phyloP scores from a whole-genome alignment of 768 basidiomycete genomes.

The Leccinum obscurum region DNA sequence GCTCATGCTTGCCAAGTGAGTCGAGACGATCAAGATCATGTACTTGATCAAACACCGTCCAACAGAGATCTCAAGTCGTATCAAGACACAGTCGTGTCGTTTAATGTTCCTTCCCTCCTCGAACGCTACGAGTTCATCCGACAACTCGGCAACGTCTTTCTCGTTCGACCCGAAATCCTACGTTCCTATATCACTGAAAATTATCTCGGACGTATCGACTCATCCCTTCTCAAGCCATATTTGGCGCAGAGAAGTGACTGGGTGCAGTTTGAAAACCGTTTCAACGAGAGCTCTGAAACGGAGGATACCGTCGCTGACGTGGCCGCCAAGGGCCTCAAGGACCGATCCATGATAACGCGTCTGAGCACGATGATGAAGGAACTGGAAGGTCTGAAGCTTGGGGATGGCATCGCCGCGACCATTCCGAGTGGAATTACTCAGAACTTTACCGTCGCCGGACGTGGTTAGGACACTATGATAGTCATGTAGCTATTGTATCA shows the following conservation, averaged over 20 bases:
- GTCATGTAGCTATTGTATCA: background rate
- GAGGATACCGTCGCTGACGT: conserved; percentile 43
- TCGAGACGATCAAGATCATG: conserved; percentile 13
- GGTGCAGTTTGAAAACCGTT: conserved; percentile 79
- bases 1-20: conserved; percentile 95
- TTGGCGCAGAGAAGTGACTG: conserved; percentile 90
- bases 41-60: background rate
- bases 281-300: conserved; percentile 57
- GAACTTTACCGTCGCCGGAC: conserved; percentile 47
- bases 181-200: conserved; percentile 94
- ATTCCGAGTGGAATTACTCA: conserved; percentile 59
- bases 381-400: conserved; percentile 62
- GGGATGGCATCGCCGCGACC: conserved; percentile 57
- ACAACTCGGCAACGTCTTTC: conserved; percentile 95
- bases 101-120: conserved; percentile 77
- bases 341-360: conserved; percentile 62
- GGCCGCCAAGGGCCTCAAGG: conserved; percentile 49
- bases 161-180: conserved; percentile 92
- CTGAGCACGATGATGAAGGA: conserved; percentile 89
- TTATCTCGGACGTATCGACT: conserved; percentile 90
- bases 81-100: conserved; percentile 86
- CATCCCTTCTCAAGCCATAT: conserved; percentile 84
- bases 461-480: conserved; percentile 39
- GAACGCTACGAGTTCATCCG: conserved; percentile 98
- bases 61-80: conserved; percentile 92